These are phyloP conservation scores for Violaceomyces palustris DNA, from an alignment of 1,284 basidiomycete species.

Conservation along the genomic window DNA sequence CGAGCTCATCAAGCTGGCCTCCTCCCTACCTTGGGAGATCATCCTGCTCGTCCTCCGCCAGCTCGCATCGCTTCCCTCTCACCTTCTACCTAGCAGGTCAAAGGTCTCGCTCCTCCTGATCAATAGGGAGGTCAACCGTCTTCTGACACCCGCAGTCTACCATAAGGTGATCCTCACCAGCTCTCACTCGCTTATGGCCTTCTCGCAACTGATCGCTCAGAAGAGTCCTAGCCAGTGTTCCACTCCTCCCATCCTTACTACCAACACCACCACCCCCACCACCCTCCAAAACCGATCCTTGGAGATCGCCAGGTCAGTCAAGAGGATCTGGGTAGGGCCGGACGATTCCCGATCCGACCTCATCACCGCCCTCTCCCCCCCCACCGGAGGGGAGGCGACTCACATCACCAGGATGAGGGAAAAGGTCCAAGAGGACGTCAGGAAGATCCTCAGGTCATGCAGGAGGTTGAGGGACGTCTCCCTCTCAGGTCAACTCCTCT, in stretches of 20 bases:
- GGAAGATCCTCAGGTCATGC: slow-evolving; percentile 38
- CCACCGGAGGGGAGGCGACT: slow-evolving; percentile 18
- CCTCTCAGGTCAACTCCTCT: slow-evolving; percentile 40
- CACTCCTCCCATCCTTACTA: too few relatives aligned
- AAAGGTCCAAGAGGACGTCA: slow-evolving; percentile 16
- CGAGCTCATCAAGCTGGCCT: slow-evolving; percentile 5
- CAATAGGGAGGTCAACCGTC: slow-evolving; percentile 14
- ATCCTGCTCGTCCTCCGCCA: slow-evolving; percentile 21
- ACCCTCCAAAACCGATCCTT: slow-evolving; percentile 6
- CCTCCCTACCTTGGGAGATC: slow-evolving; percentile 22
- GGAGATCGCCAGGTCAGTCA: slow-evolving; percentile 31
- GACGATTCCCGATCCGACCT: slow-evolving; percentile 34
- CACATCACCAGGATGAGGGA: slow-evolving; percentile 30
- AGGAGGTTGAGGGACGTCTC: slow-evolving; percentile 41
- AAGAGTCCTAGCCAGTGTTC: too few relatives aligned
- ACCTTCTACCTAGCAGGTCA: not conserved
- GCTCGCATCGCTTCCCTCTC: slow-evolving; percentile 7
- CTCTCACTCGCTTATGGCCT: slow-evolving; percentile 18
- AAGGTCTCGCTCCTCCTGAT: slow-evolving; percentile 22
- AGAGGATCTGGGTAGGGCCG: slow-evolving; percentile 44
- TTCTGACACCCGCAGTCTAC: slow-evolving; percentile 26
- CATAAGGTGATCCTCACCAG: slow-evolving; percentile 15
- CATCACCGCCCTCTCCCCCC: slow-evolving; percentile 38
- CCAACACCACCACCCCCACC: too few relatives aligned
- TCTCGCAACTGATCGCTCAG: slow-evolving; percentile 26